Conservation (phyloP, 1,284 basidiomycete species). For the Cystobasidium pallidum region DNA sequence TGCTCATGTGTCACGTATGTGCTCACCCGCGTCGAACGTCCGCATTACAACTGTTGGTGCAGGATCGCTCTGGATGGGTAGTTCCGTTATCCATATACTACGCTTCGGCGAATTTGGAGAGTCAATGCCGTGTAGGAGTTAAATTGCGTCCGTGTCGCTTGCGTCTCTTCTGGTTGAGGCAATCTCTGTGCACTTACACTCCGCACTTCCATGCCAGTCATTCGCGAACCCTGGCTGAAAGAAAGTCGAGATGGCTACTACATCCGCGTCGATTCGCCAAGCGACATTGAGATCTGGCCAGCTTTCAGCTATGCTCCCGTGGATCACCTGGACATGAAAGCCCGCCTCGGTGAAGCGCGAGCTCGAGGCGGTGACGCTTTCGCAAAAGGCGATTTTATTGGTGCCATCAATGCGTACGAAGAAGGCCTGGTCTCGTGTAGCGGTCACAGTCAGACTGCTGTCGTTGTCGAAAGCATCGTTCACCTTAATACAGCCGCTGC, state of each 20-base stretch:
- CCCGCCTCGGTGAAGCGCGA: background rate
- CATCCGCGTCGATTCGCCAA: conserved; percentile 23
- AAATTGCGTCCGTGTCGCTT: background rate
- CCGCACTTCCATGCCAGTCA: background rate
- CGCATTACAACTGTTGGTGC: conserved; percentile 18
- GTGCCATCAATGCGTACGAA: conserved; percentile 21
- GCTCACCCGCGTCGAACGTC: conserved; percentile 9
- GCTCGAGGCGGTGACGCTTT: conserved; percentile 2
- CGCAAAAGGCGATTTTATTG: background rate
- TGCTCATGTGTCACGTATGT: background rate
- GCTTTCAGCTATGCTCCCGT: background rate
- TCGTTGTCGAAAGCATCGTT: background rate
- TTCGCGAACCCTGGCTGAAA: conserved; percentile 40
- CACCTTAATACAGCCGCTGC: conserved; percentile 15
- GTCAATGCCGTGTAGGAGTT: background rate
- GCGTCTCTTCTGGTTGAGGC: background rate
- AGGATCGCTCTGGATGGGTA: conserved; percentile 23
- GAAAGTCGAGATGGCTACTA: conserved; percentile 24
- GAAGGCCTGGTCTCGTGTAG: background rate
- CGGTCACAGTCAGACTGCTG: background rate
- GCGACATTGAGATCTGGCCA: conserved; percentile 30
- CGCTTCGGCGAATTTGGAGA: background rate
- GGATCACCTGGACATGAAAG: background rate
- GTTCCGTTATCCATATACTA: conserved; percentile 27
- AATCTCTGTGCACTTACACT: background rate